Conservation (phyloP, 495 filamentous ascomycete genomes). For the Talaromyces trachyspermus region DNA sequence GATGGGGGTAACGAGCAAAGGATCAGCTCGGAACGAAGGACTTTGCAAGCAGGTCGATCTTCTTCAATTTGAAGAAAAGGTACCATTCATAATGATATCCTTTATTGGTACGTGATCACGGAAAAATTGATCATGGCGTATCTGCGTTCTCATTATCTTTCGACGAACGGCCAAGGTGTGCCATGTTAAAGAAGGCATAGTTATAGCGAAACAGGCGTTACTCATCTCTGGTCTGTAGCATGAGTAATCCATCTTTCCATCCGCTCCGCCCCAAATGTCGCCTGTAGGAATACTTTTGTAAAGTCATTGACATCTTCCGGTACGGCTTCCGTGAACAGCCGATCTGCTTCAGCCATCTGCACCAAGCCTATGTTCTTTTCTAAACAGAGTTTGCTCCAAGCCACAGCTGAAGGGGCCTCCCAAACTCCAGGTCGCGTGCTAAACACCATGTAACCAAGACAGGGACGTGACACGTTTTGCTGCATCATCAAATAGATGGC, state of each 20-base stretch:
- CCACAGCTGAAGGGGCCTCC: slow-evolving; percentile 22
- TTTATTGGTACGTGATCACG: no score
- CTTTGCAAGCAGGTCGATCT: no score
- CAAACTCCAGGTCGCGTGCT: slow-evolving; percentile 25
- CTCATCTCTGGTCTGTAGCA: background rate
- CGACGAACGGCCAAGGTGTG: no score
- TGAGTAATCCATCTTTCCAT: slow-evolving; percentile 3
- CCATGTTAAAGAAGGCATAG: no score
- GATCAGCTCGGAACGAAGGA: no score
- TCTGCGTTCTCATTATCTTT: no score
- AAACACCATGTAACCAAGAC: slow-evolving; percentile 7
- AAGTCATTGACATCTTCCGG: slow-evolving; percentile 17
- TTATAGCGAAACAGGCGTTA: background rate
- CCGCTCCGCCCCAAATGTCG: slow-evolving; percentile 2
- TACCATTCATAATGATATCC: no score
- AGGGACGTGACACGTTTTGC: background rate
- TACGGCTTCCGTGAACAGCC: background rate
- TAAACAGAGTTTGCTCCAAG: slow-evolving; percentile 18
- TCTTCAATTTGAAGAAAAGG: no score
- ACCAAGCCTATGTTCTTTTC: slow-evolving; percentile 2
- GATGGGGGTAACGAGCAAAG: no score
- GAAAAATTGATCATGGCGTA: no score
- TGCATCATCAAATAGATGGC: background rate
- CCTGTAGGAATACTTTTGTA: slow-evolving; percentile 9
- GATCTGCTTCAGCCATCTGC: background rate